Base-by-base conservation (phyloP, 345 rosid genomes). In the Geranium rotundifolium region DNA sequence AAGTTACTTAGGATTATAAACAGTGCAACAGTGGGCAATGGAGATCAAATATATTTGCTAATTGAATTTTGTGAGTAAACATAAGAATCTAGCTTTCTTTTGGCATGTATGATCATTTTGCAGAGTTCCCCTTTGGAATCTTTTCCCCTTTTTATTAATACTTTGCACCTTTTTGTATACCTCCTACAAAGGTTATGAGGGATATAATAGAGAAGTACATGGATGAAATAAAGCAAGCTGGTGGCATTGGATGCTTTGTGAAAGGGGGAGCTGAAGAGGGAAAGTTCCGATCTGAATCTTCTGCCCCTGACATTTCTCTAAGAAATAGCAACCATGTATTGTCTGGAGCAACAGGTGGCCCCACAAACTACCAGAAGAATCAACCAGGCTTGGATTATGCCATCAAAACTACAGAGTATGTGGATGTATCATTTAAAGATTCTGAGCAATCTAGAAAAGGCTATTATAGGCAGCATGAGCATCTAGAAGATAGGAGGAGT, bases 191-290 rank as follows among this genome's bases (percentile, higher is more conserved):
- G 99, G 99, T 93, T 52, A 75, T 77, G 73, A 77, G 88, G 72
- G 92, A 90, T 76, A 82, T 93, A 63, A 93, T 93, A 65, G 88
- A 80, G 72, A 96, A 80, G 69, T 93, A 76, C 76, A 90, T 85
- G 69, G 89, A 82, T 63, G 96, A 86, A 75, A 80, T 93, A 61
- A 90, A 76, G 77, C 74, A 75, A 77, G 91, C 99, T 17, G 88
- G 97, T 61, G 92, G 95, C 17, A 93, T 93, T 76, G 96, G 99
- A 62, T 81, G 81, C 73, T 83, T 88, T 76, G 95, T 78, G 63
- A 85, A 80, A 31, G 37, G 37, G 65, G 80, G 72, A 64, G 63
- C 75, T 55, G 80, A 67, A 63, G 70, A 70, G 64, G 81, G 62
- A 68, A 65, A 68, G 50, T 57, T 70, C 59, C 66, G 67, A 19